Evolutionary conservation across 805 yeast genomes (phyloP), one percentile per base, ranked within the genome.

Genomic region (Lipomyces starkeyi): DNA sequence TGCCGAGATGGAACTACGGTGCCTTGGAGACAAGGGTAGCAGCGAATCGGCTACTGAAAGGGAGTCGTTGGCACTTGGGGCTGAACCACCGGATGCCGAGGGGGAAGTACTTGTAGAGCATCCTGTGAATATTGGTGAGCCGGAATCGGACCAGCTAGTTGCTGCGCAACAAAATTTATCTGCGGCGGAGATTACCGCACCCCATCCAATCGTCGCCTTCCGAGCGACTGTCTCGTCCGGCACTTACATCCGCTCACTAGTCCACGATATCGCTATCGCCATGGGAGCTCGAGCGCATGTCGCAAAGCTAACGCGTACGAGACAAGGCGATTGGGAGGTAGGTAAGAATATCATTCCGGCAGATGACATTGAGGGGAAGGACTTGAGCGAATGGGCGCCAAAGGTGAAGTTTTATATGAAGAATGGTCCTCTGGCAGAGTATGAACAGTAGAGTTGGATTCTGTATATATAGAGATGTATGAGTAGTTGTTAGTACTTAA

Each of bases 201-300:
- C 62, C 22, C 59, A 60, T 40, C 71, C 71, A 13, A 73, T 89
- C 60, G 74, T 94, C 32, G 93, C 90, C 73, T 86, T 95, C 72
- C 85, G 84, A 17, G 86, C 96, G 3, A 84, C 86, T 47, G 99
- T 94, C 0, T 90, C 97, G 0, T 92, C 98, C 0, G 99, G 99
- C 1, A 95, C 98, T 0, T 95, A 95, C 75, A 93, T 95, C 60
- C 84, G 99, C 72, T 90, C 97, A 2, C 80, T 95, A 63, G 83
- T 95, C 60, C 91, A 97, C 78, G 99, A 95, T 75, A 82, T 91
- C 57, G 98, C 97, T 1, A 85, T 90, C 68, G 90, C 94, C 0
- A 80, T 93, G 76, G 88, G 89, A 20, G 87, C 93, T 0, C 86
- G 91, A 32, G 91, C 97, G 0, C 92, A 92, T 75, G 93, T 95